Percentiles rank a stretch among this genome's conserved stretches.
phyloP scores from a whole-genome alignment of 768 basidiomycete genomes.

The Hericium coralloides region DNA sequence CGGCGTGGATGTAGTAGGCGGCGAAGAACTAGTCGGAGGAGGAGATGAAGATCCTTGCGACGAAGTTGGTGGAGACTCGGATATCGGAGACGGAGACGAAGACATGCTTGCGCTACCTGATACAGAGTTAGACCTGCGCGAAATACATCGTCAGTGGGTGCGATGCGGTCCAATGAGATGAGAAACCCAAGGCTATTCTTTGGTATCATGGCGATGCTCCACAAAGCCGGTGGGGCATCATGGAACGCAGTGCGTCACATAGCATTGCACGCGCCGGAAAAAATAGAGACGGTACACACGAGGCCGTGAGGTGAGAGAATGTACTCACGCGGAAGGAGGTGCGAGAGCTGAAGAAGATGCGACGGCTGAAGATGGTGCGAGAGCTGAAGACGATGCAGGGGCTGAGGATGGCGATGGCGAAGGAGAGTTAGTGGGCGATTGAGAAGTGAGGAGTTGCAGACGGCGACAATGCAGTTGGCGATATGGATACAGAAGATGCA shows the following conservation, averaged over 20 bases:
- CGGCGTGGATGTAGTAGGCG: conserved; percentile 14
- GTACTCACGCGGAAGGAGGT: neutral
- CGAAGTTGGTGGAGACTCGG: conserved; percentile 9
- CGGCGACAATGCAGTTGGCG: conserved; percentile 8
- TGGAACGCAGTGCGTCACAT: too few relatives aligned
- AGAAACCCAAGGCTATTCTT: too few relatives aligned
- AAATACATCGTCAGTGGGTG: too few relatives aligned
- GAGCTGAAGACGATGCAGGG: neutral
- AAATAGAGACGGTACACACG: neutral
- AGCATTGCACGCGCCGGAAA: too few relatives aligned
- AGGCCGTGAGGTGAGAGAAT: neutral
- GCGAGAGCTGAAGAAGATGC: neutral
- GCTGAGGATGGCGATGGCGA: neutral
- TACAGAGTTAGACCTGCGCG: too few relatives aligned
- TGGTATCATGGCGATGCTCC: too few relatives aligned
- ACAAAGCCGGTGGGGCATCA: too few relatives aligned
- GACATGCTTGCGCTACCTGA: neutral
- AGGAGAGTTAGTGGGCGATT: conserved; percentile 1
- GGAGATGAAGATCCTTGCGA: conserved; percentile 1
- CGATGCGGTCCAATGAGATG: too few relatives aligned
- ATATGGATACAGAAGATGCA: conserved; percentile 5
- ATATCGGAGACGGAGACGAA: conserved; percentile 8
- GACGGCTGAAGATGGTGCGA: conserved; percentile 2
- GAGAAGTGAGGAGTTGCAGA: conserved; percentile 1
- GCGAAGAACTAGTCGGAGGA: conserved; percentile 6